These are phyloP conservation scores for Bolboschoenus planiculmis DNA, from an alignment of 176 grass and related monocot genomes.

Conservation along the genomic window DNA sequence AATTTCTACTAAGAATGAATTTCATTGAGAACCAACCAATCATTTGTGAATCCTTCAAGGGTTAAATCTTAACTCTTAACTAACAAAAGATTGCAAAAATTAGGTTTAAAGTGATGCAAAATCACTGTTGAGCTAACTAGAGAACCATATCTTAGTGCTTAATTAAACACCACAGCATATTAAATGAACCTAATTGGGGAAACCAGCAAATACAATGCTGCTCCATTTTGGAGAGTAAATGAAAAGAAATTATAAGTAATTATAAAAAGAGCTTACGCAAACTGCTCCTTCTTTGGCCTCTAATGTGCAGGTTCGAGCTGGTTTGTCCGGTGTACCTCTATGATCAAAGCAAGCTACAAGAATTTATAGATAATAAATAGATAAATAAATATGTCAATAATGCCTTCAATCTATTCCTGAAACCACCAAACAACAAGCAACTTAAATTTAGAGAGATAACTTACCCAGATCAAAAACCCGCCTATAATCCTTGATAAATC, in stretches of 20 bases:
- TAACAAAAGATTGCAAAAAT: background rate
- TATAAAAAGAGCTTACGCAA: constrained; percentile 45
- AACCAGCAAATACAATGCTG: background rate
- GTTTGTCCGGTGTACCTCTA: constrained; percentile 73
- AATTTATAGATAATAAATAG: background rate
- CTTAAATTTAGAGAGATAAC: background rate
- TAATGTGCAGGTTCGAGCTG: constrained; percentile 87
- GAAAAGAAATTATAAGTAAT: constrained; percentile 3
- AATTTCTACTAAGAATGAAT: background rate
- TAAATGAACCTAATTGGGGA: background rate
- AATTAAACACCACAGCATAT: background rate
- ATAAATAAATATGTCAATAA: background rate
- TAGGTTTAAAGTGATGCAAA: background rate
- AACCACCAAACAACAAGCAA: background rate
- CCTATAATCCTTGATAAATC: constrained; percentile 75
- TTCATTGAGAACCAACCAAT: background rate
- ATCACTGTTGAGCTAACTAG: background rate
- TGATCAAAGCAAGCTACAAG: constrained; percentile 89
- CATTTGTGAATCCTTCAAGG: background rate
- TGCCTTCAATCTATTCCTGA: background rate
- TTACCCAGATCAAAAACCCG: constrained; percentile 84
- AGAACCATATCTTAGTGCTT: background rate
- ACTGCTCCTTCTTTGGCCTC: constrained; percentile 55
- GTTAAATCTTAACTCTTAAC: background rate
- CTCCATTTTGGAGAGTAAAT: background rate